Base-by-base conservation (phyloP, 2,329 filamentous ascomycete genomes). In the Clathrospora elynae region DNA sequence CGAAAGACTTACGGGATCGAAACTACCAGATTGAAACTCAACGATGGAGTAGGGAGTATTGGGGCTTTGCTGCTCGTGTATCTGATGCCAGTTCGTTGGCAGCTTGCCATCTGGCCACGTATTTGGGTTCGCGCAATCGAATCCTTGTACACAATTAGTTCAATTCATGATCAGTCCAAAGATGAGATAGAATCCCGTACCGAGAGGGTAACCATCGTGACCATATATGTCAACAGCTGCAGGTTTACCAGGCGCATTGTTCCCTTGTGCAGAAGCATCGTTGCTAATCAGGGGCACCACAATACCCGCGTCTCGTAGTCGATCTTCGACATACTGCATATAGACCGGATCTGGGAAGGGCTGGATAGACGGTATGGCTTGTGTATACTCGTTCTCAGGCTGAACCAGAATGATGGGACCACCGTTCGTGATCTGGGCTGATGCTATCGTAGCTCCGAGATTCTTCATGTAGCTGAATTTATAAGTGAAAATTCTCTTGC, bases 361-460 rank as follows among this genome's bases (percentile, higher is more conserved):
- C 0, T 69, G 64, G n/a, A 78, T 71, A 2, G 72, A 72, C 3
- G 70, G 71, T 11, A 72, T 69, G 1, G 75, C 75, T 12, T 73
- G 68, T 1, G 79, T 83, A 61, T 92, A 91, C 65, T 93, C 89
- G 50, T 93, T 95, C 65, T 95, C 89, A 0, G 87, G 85, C 64
- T 95, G 89, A 28, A 87, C 78, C 1, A 92, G 72, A 46, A 95
- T 88, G 6, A 95, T 78, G 0, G 88, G 88, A 0, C 89, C 89
- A 0, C 87, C 88, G 37, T 91, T 88, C 1, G 87, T 92, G 59
- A 95, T 91, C 58, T 93, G 88, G 0, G 81, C 83, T 40, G 83
- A 81, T 3, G 88, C 86, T 53, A 95, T 85, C 6, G 84, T 82
- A 9, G 76, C 75, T 17, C 79, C 80, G 34, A 91, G 78, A 6